phyloP scores from a whole-genome alignment of 192 early-diverging fungal genomes.

The Fimicolochytrium jonesii region DNA sequence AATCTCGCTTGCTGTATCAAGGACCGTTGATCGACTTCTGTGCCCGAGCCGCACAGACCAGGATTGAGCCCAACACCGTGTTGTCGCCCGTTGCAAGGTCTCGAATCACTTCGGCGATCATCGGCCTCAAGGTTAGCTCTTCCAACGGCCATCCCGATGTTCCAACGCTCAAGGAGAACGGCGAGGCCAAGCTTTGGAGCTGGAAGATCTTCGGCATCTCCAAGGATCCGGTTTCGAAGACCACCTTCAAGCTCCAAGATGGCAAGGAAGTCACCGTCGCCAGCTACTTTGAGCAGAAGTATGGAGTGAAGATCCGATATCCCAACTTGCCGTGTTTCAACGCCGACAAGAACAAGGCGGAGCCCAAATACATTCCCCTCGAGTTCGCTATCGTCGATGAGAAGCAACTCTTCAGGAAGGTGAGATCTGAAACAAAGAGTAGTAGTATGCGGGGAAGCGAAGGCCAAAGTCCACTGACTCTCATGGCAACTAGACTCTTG shows the following conservation, averaged over 20 bases:
- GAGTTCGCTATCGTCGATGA: not conserved
- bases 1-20: no score
- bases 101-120: no score
- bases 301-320: slow-evolving; percentile 54
- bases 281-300: slow-evolving; percentile 59
- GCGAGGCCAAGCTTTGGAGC: not conserved
- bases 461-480: not conserved
- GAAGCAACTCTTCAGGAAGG: slow-evolving; percentile 1
- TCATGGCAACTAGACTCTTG: slow-evolving; percentile 3
- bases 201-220: slow-evolving; percentile 23
- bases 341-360: slow-evolving; percentile 20
- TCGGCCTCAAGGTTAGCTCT: no score
- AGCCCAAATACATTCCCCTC: not conserved
- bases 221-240: slow-evolving; percentile 52
- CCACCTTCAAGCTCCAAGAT: slow-evolving; percentile 44
- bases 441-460: no score
- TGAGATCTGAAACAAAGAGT: no score
- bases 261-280: slow-evolving; percentile 34
- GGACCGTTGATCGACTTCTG: no score
- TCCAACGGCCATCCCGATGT: not conserved
- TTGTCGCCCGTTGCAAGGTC: no score
- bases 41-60: no score
- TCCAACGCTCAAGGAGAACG: not conserved
- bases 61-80: no score
- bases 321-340: slow-evolving; percentile 57